Percentiles rank a stretch among this genome's conserved stretches.
These are phyloP conservation scores for Neophaeococcomyces mojaviensis DNA, from an alignment of 2,329 filamentous ascomycete species.

Conservation along the genomic window DNA sequence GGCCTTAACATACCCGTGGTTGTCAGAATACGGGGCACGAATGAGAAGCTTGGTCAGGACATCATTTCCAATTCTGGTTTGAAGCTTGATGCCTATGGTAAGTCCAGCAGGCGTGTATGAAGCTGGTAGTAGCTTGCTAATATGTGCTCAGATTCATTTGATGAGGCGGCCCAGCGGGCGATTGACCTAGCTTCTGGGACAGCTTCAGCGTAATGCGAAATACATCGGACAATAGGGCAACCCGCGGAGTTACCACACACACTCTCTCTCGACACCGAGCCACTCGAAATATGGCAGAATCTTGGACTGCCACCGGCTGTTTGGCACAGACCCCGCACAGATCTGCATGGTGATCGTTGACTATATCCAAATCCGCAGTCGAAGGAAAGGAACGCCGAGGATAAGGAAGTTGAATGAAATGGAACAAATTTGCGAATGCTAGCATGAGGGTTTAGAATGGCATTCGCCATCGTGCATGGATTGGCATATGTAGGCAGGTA, in stretches of 20 bases:
- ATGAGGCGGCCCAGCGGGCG: constrained; percentile 62
- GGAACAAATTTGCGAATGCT: no score
- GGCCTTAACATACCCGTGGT: constrained; percentile 63
- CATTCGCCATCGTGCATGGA: no score
- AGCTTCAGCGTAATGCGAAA: background rate
- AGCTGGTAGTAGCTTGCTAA: background rate
- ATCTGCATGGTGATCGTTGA: no score
- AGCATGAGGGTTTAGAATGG: no score
- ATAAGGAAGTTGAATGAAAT: no score
- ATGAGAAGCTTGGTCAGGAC: constrained; percentile 61
- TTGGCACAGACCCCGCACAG: no score
- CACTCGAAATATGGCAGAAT: no score
- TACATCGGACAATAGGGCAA: background rate
- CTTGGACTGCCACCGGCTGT: no score
- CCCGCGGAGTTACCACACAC: background rate
- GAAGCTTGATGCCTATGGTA: constrained; percentile 62
- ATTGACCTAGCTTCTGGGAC: constrained; percentile 36
- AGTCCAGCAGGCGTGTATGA: constrained; percentile 22
- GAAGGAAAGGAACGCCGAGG: no score
- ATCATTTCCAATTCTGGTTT: constrained; percentile 64
- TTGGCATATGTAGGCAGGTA: no score
- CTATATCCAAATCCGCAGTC: no score
- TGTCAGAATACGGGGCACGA: constrained; percentile 68
- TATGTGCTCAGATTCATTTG: constrained; percentile 28
- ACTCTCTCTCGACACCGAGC: no score